Base-by-base conservation (phyloP, 2,329 filamentous ascomycete species). In the Apiospora pterosperma region DNA sequence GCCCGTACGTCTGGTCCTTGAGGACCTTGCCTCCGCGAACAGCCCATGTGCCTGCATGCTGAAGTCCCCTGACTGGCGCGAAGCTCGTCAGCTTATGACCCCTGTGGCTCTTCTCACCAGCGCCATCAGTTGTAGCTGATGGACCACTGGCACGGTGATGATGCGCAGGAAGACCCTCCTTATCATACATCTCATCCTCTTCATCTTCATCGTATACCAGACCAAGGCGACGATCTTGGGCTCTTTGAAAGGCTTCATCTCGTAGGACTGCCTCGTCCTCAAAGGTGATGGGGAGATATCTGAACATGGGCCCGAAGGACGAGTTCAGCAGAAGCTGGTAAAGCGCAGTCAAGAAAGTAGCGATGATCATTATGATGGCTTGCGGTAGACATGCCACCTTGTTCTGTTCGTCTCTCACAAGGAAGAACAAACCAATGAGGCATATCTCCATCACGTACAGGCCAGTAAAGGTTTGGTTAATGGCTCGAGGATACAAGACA, bases 391-490 rank as follows among this genome's bases (percentile, higher is more conserved):
- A 96, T 0, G 84, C 80, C 8, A 82, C 80, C 0, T 81, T 73
- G 0, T 81, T 81, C 0, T 85, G 58, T 1, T 85, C 81, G 66
- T 93, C 84, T 41, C 81, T 75, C 3, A 90, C 87, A 25, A 97
- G 82, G 78, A 97, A 93, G 79, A 98, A 98, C 25, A 97, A 82
- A 39, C 94, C 96, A 55, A 97, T 90, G 64, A 98, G 83, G 70
- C 90, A 94, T 2, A 97, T 82, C 73, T 98, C 93, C 90, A 99
- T 96, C 67, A 97, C 88, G 72, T 99, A 99, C 0, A 99, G 80
- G 0, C 96, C 96, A 0, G 93, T 96, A 73, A 99, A 98, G 0
- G 96, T 91, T 75, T 97, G 95, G 74, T 97, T 97, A 78, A 98
- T 92, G 0, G 96, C 96, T 39, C 90, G 87, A 0, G 96, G 96